Base-by-base conservation (phyloP, 2,329 filamentous ascomycete species). In the Pestalotiopsis sp. region DNA sequence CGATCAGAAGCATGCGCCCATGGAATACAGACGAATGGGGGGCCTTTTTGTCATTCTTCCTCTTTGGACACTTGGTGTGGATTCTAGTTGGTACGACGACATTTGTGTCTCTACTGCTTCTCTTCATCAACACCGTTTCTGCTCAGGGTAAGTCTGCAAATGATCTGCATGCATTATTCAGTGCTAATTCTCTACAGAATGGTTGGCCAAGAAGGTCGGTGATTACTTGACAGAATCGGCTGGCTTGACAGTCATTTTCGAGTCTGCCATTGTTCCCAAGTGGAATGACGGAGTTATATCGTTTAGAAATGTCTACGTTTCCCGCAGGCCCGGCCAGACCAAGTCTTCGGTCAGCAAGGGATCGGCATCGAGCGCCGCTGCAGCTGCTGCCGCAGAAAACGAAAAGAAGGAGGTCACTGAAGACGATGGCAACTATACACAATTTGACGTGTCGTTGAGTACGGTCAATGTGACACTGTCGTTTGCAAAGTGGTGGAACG, bases 401-500 rank as follows among this genome's bases (percentile, higher is more conserved):
- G 84, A 86, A 17, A 83, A 83, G 14, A 84, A 86, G 1, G 75
- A 78, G 17, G 72, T 73, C 3, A 80, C 81, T 23, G 85, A 91
- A 69, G 95, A 98, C 76, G 95, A 98, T 77, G 94, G 93, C 20
- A 99, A 99, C 77, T 99, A 98, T 79, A 98, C 95, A 0, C 96
- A 99, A 74, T 99, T 98, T 74, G 96, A 99, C 76, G 85, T 99
- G 17, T 97, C 94, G 0, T 93, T 99, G 69, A 93, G 96, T 71
- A 97, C 93, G 0, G 93, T 99, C 70, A 97, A 99, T 76, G 95
- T 99, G 57, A 98, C 95, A 0, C 80, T 99, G 31, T 99, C 96
- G 0, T 98, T 99, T 74, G 87, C 94, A n/a, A 98, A 98, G 78
- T 99, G 96, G 96, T 97, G 97, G 89, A 98, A 97, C 74, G 95